phyloP scores from a whole-genome alignment of 371 early-diverging fungal species.

The Rhizopus microsporus region DNA sequence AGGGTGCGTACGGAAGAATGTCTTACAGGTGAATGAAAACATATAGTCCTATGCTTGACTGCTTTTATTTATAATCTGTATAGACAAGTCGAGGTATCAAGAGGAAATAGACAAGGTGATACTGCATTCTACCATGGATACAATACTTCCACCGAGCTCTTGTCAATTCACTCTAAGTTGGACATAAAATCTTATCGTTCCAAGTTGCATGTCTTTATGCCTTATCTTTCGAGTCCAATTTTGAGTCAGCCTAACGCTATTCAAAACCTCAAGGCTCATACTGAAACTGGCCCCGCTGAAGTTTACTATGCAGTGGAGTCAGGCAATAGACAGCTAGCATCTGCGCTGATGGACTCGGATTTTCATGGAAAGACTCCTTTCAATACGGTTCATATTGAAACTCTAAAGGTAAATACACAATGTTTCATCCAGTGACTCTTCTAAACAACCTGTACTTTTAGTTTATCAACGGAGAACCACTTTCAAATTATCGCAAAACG shows the following conservation, averaged over 20 bases:
- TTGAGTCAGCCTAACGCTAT: constrained; percentile 11
- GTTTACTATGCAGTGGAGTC: constrained; percentile 47
- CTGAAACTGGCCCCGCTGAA: background rate
- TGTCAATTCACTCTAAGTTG: background rate
- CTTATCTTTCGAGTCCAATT: constrained; percentile 7
- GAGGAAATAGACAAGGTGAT: constrained; percentile 66
- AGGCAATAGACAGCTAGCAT: constrained; percentile 46
- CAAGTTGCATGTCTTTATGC: constrained; percentile 1
- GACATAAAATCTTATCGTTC: background rate
- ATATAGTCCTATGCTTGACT: constrained; percentile 23
- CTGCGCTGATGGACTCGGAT: constrained; percentile 25
- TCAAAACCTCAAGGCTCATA: constrained; percentile 1
- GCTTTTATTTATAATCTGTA: background rate
- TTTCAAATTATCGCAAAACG: constrained; percentile 40
- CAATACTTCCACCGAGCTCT: background rate
- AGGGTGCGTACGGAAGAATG: constrained; percentile 5
- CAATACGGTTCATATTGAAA: constrained; percentile 52
- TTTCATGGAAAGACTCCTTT: constrained; percentile 25
- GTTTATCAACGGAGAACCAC: constrained; percentile 19
- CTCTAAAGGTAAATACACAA: constrained; percentile 34
- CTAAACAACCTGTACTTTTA: constrained; percentile 4
- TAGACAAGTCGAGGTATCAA: constrained; percentile 60
- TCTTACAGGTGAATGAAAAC: constrained; percentile 34
- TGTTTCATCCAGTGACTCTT: background rate
- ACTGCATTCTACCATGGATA: constrained; percentile 45